These are phyloP conservation scores for Aspergillus glaucus DNA, from an alignment of 2,329 filamentous ascomycete species.

Conservation along the genomic window DNA sequence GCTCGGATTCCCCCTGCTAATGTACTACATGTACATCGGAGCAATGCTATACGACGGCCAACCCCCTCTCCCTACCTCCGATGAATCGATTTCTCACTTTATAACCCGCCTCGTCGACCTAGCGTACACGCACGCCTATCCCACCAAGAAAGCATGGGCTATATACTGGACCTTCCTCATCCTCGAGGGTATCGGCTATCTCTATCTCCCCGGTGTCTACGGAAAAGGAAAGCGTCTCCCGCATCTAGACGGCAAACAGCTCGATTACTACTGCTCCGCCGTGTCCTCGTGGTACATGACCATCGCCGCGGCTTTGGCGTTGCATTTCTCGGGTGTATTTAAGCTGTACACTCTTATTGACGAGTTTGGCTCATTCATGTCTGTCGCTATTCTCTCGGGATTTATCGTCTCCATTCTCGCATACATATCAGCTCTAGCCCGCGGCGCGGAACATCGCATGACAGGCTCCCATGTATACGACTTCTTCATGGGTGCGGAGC, in stretches of 20 bases:
- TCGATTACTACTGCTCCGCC: constrained; percentile 90
- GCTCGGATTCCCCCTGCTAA: constrained; percentile 79
- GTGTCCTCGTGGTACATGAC: constrained; percentile 81
- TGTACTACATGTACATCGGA: constrained; percentile 99
- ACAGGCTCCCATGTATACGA: constrained; percentile 74
- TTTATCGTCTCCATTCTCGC: constrained; percentile 74
- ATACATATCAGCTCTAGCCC: constrained; percentile 74
- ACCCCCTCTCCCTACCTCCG: constrained; percentile 59
- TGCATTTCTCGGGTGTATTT: constrained; percentile 80
- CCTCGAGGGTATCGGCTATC: constrained; percentile 75
- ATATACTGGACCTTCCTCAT: constrained; percentile 94
- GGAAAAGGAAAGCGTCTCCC: constrained; percentile 80
- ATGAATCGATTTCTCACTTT: constrained; percentile 65
- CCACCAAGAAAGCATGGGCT: constrained; percentile 70
- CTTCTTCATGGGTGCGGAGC: constrained; percentile 84
- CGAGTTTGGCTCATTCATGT: constrained; percentile 88
- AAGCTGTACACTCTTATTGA: constrained; percentile 84
- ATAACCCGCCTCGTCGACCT: constrained; percentile 61
- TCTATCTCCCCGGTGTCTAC: constrained; percentile 78
- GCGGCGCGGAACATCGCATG: constrained; percentile 85
- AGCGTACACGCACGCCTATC: constrained; percentile 76
- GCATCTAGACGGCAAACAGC: constrained; percentile 72
- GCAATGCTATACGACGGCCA: constrained; percentile 84
- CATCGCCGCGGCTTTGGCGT: constrained; percentile 57
- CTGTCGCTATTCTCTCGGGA: constrained; percentile 84